These are phyloP conservation scores for Tripidium arundinaceum DNA, from an alignment of 202 grass and related monocot genomes.

Conservation along the genomic window DNA sequence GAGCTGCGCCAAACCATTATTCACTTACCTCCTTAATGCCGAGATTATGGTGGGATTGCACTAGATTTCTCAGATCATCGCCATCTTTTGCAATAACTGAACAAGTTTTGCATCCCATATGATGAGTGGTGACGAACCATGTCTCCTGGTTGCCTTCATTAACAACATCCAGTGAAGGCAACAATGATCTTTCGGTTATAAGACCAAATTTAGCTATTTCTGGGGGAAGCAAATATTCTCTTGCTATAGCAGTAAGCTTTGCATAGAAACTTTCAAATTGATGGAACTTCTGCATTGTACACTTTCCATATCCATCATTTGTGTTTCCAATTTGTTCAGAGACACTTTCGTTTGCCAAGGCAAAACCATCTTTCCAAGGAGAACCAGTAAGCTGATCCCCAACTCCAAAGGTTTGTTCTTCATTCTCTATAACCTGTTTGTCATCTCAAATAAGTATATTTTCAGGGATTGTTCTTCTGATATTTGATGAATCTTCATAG, in stretches of 20 bases:
- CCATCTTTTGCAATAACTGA: constrained; percentile 63
- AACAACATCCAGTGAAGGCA: constrained; percentile 47
- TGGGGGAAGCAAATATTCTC: constrained; percentile 77
- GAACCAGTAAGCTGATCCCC: constrained; percentile 38
- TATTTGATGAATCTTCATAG: constrained; percentile 27
- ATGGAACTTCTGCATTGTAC: constrained; percentile 62
- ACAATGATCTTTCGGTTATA: constrained; percentile 57
- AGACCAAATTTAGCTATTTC: constrained; percentile 77
- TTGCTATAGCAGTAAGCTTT: constrained; percentile 71
- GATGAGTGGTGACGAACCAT: constrained; percentile 66
- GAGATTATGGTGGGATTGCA: constrained; percentile 59
- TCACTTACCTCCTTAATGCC: constrained; percentile 60
- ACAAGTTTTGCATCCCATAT: constrained; percentile 67
- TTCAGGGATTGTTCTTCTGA: constrained; percentile 32
- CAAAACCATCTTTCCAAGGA: constrained; percentile 68
- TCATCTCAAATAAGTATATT: constrained; percentile 51
- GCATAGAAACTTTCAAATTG: constrained; percentile 67
- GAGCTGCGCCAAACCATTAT: constrained; percentile 16
- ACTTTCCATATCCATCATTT: constrained; percentile 41
- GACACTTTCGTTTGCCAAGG: constrained; percentile 68
- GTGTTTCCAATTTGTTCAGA: constrained; percentile 42
- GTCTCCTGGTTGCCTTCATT: constrained; percentile 41
- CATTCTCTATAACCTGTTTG: constrained; percentile 73
- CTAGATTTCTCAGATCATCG: constrained; percentile 60
- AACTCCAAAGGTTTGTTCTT: constrained; percentile 59